Evolutionary conservation across 345 rosid genomes (phyloP).

Genomic region (Corchorus capsularis): DNA sequence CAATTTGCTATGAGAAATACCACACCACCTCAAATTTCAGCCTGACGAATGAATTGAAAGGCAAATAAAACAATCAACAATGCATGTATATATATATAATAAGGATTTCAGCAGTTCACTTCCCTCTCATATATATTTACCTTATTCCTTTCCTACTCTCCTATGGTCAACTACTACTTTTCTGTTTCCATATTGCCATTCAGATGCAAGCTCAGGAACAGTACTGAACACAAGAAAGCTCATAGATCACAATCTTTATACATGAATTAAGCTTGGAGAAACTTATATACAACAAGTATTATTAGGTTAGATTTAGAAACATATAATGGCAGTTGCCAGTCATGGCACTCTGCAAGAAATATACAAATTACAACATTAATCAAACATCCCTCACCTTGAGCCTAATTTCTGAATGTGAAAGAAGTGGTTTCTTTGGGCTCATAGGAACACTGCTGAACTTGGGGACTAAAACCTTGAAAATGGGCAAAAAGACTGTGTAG

Average conservation of each 20-base stretch:
- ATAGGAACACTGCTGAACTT: constrained; percentile 45
- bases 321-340: not conserved
- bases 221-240: not conserved
- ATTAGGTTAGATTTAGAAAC: not conserved
- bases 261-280: not conserved
- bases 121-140: not conserved
- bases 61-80: not conserved
- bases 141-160: not conserved
- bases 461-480: constrained; percentile 57
- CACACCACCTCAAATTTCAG: not conserved
- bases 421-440: constrained; percentile 47
- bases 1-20: too few species aligned
- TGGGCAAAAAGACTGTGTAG: constrained; percentile 49
- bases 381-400: constrained; percentile 69
- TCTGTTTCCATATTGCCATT: not conserved
- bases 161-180: not conserved
- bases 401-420: constrained; percentile 35
- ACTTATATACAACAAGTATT: constrained; percentile 27
- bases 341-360: constrained; percentile 7
- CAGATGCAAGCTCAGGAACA: not conserved
- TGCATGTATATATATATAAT: too few species aligned
- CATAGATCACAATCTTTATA: not conserved
- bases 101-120: not conserved
- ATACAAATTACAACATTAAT: constrained; percentile 17
- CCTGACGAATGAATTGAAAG: not conserved